Conservation (phyloP, 805 yeast species). For the Nakazawaea anatomiae region DNA sequence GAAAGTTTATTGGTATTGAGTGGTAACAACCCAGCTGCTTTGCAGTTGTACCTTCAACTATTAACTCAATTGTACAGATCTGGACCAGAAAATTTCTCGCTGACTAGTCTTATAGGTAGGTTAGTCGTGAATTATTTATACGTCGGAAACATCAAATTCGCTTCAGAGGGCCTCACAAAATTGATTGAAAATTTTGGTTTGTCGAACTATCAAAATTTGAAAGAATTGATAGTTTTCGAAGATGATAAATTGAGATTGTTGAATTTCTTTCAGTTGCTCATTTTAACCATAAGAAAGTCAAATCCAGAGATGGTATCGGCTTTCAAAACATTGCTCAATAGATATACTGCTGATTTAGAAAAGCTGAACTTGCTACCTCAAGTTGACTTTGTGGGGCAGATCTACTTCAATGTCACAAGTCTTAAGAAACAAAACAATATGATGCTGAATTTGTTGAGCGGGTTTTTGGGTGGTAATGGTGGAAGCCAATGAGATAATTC, state of each 20-base stretch:
- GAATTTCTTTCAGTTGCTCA: conserved; percentile 65
- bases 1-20: conserved; percentile 23
- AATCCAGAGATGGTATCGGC: conserved; percentile 30
- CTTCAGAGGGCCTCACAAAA: conserved; percentile 32
- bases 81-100: conserved; percentile 15
- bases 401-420: conserved; percentile 22
- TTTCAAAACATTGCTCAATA: conserved; percentile 39
- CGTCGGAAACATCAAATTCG: conserved; percentile 60
- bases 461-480: conserved; percentile 47
- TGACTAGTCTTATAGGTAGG: conserved; percentile 30
- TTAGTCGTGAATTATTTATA: conserved; percentile 72
- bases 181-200: conserved; percentile 29
- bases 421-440: conserved; percentile 49
- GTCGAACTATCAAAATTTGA: conserved; percentile 11
- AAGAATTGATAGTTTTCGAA: conserved; percentile 12
- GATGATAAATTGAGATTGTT: conserved; percentile 38
- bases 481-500: conserved; percentile 9
- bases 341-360: conserved; percentile 22
- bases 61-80: conserved; percentile 21
- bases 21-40: conserved; percentile 12
- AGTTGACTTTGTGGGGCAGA: conserved; percentile 23
- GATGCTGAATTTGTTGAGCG: conserved; percentile 73
- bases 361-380: conserved; percentile 16
- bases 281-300: conserved; percentile 47
- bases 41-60: conserved; percentile 27